These are phyloP conservation scores for Hagleromyces aurorensis DNA, from an alignment of 805 yeast species.

Conservation along the genomic window DNA sequence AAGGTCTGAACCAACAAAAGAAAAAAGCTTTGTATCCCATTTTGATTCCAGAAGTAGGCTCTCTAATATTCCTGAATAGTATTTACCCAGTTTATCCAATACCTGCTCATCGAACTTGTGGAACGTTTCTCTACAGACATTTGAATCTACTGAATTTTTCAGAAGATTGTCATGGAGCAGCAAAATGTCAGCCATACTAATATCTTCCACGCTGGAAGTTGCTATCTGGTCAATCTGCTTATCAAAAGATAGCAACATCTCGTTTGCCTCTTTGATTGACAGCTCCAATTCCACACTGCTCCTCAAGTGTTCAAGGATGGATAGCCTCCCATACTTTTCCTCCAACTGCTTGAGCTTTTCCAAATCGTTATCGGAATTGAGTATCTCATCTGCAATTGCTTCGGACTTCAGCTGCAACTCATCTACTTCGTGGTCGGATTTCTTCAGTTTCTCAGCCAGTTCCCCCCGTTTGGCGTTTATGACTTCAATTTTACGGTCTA, in stretches of 20 bases:
- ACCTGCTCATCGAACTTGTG: conserved; percentile 14
- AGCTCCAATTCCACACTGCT: too few relatives aligned
- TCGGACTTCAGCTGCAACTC: conserved; percentile 8
- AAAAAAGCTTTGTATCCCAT: conserved; percentile 33
- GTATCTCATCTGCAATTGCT: conserved; percentile 19
- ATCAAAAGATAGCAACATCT: too few relatives aligned
- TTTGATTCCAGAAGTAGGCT: conserved; percentile 20
- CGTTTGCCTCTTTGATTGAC: too few relatives aligned
- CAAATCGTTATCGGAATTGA: conserved; percentile 8
- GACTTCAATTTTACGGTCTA: conserved; percentile 22
- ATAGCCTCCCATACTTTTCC: conserved; percentile 24
- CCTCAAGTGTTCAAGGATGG: conserved; percentile 6
- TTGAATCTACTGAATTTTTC: too few relatives aligned
- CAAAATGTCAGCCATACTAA: too few relatives aligned
- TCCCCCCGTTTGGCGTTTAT: conserved; percentile 19
- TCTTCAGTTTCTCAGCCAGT: conserved; percentile 15
- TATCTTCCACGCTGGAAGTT: too few relatives aligned
- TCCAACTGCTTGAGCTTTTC: conserved; percentile 12
- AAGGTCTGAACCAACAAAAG: too few relatives aligned
- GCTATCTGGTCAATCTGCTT: too few relatives aligned
- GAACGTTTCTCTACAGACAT: too few relatives aligned
- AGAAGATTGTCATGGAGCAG: too few relatives aligned
- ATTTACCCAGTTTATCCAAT: conserved; percentile 11
- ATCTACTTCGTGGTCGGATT: conserved; percentile 9
- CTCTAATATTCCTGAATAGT: too few relatives aligned